Base-by-base conservation (phyloP, 805 yeast species). In the Spathaspora passalidarum region DNA sequence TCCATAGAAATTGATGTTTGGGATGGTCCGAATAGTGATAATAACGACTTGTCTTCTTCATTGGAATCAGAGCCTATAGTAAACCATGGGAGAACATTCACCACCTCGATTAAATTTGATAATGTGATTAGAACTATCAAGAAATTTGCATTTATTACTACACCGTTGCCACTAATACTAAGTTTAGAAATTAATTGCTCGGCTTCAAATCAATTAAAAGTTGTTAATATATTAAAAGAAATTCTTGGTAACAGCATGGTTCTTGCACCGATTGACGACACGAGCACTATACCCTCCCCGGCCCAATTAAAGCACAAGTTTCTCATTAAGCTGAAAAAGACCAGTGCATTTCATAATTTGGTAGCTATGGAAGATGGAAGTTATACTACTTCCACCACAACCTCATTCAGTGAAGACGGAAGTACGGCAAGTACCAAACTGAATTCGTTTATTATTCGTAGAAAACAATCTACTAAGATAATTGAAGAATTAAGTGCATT, bases 1-100 rank as follows among this genome's bases (percentile, higher is more conserved):
- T 91, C 97, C 51, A 74, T 94, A n/a, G 99, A 94, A 59, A 81
- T 94, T 35, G 99, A 94, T 63, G 74, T 94, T 17, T 94, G 99
- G 99, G 96, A 92, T 67, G 72, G 72, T 11, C 32, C 42, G 3
- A 23, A n/a, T 39, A 4, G 8, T 10, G 23, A 20, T 9, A 36
- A 22, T 36, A 29, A 11, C 16, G 34, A 29, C 14, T 17, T 29
- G 34, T 2, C 17, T 7, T 35, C 23, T 5, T 17, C 22, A 13
- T 19, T 17, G 16, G 38, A 60, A 11, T 63, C 66, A 10, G 91
- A 85, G 0, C 99, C 99, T 0, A 79, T 88, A 0, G 97, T 94
- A 0, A 85, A 86, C 22, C 99, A 94, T 63, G 99, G 99, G 0
- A 68, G 84, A 41, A 81, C 96, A 0, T 79, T 94, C 50, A 88